Evolutionary conservation across 352 stramenopile species (phyloP), one percentile per base, ranked within the genome.

Genomic region (Phytophthora quininea): DNA sequence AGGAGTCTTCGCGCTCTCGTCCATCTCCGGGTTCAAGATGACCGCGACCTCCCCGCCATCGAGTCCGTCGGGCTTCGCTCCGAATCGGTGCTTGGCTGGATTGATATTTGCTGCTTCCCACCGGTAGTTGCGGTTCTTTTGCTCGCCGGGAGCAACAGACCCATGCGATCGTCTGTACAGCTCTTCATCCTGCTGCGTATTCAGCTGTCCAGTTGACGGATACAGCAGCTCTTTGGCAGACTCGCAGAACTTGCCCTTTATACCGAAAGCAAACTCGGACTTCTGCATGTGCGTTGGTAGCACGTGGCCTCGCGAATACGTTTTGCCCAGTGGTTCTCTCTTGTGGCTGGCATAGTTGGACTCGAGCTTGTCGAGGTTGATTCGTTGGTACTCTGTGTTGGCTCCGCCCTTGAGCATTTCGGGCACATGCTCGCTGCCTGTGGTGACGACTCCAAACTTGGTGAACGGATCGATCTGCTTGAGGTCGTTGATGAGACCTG

Each of bases 171-270:
- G 71, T 54, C 84, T 90, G 81, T 96, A 97, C 10, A 83, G 71
- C 19, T 80, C 82, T 54, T 90, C 74, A 37, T 84, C 69, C 37
- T 93, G 71, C 47, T 79, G 62, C 46, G 62, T 90, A 68, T 93
- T 93, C 45, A 90, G 42, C 24, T 72, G 50, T 4, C 54, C 32
- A 42, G 46, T 91, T 19, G 69, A 84, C 4, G 80, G 75, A 55
- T 96, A 96, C 3, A 96, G 73, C 55, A 97, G 66, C 56, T 96
- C 81, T 57, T 96, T 94, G 15, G 92, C 89, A 12, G 85, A 92
- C 58, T 96, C 81, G 55, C 85, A 77, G 56, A 94, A 93, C 0
- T 76, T 87, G 19, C 75, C 74, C 48, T 75, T 86, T 37, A 91
- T 77, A 7, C 84, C 83, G 42, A 91, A 92, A 11, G 69, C 84